A percentile compares a stretch with the other conserved stretches of the same genome.
These are phyloP conservation scores for Paxillus involutus DNA, from an alignment of 768 basidiomycete species.

Conservation along the genomic window DNA sequence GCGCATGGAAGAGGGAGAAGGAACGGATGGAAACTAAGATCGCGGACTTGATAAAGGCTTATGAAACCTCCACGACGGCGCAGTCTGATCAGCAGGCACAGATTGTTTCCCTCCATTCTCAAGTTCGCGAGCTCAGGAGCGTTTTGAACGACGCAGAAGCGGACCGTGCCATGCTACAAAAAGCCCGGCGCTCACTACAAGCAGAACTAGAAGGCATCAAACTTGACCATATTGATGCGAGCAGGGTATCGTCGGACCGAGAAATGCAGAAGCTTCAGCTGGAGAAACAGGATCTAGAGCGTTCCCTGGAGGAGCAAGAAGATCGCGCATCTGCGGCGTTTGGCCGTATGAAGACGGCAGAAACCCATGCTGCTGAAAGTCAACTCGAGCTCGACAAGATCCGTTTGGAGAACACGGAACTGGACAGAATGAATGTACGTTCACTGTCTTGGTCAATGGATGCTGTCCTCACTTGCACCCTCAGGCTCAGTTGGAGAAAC, in stretches of 20 bases:
- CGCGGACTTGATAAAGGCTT: conserved; percentile 68
- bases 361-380: conserved; percentile 70
- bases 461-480: neutral
- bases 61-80: conserved; percentile 66
- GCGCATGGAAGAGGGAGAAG: conserved; percentile 86
- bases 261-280: conserved; percentile 75
- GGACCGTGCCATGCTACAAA: conserved; percentile 75
- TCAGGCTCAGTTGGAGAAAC: conserved; percentile 82
- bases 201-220: conserved; percentile 81
- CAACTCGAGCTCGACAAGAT: conserved; percentile 75
- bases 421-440: conserved; percentile 75
- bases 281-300: conserved; percentile 80
- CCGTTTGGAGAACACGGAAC: conserved; percentile 76
- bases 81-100: conserved; percentile 84
- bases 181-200: conserved; percentile 78
- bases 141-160: conserved; percentile 87
- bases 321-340: conserved; percentile 71
- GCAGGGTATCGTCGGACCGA: conserved; percentile 66
- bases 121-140: conserved; percentile 78
- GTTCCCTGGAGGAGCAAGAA: conserved; percentile 74
- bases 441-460: neutral
- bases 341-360: conserved; percentile 82
- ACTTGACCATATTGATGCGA: conserved; percentile 68
- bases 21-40: conserved; percentile 87
- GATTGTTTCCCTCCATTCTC: conserved; percentile 80